phyloP scores from a whole-genome alignment of 805 yeast genomes.

The Ogataea nakhonphanomensis region DNA sequence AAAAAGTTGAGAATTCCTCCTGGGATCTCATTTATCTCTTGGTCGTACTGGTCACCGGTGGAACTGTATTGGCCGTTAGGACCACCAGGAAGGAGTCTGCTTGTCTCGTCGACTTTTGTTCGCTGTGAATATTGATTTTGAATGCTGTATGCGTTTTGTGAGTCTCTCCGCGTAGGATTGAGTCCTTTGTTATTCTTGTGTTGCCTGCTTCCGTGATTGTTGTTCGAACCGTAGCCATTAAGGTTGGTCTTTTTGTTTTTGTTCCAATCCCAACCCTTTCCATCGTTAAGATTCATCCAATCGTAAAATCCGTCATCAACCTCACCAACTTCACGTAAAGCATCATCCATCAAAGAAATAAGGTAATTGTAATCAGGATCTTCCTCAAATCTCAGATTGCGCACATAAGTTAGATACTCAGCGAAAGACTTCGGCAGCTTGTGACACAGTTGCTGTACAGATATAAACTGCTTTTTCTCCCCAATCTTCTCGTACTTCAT shows the following conservation, averaged over 20 bases:
- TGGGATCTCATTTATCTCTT: conserved; percentile 11
- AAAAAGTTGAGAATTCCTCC: conserved; percentile 18
- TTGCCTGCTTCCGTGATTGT: conserved; percentile 24
- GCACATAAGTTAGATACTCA: conserved; percentile 64
- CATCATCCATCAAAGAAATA: conserved; percentile 56
- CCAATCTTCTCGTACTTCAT: conserved; percentile 82
- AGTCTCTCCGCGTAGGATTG: conserved; percentile 21
- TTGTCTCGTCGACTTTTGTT: conserved; percentile 17
- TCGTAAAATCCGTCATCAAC: conserved; percentile 68
- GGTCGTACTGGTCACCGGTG: conserved; percentile 6
- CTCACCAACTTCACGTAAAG: conserved; percentile 55
- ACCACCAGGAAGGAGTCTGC: conserved; percentile 15
- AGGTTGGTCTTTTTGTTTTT: conserved; percentile 75
- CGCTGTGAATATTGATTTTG: conserved; percentile 16
- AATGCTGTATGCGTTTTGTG: conserved; percentile 21
- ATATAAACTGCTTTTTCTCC: conserved; percentile 69
- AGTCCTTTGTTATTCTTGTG: conserved; percentile 17
- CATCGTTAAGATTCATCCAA: conserved; percentile 78
- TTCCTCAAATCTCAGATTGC: conserved; percentile 71
- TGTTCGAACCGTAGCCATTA: conserved; percentile 67
- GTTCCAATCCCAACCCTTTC: conserved; percentile 77
- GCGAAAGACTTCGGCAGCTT: conserved; percentile 73
- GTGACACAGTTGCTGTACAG: conserved; percentile 57
- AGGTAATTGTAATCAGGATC: conserved; percentile 75
- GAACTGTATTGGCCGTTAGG: conserved; percentile 14